Evolutionary conservation across 139 green algal species (phyloP).

Genomic region (Chlamydomonas asymmetrica): DNA sequence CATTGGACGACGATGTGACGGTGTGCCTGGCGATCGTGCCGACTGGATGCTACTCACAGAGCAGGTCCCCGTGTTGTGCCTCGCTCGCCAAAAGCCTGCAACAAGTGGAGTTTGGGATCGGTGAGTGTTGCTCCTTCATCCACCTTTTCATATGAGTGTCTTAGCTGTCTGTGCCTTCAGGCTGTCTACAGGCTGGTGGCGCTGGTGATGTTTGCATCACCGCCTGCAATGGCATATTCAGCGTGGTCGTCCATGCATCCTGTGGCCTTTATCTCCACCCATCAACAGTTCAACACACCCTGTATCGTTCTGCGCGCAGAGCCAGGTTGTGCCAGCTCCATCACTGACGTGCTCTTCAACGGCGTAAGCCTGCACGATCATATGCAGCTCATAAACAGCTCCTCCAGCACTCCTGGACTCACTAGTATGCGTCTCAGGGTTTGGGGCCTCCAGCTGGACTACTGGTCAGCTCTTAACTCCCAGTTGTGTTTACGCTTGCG

Average conservation of each 20-base stretch:
- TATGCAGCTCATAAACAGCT: neutral
- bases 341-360: constrained; percentile 4
- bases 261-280: too few species aligned
- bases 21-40: constrained; percentile 10
- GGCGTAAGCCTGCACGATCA: neutral
- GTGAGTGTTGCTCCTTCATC: too few species aligned
- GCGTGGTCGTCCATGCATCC: too few species aligned
- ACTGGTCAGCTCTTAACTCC: constrained; percentile 9
- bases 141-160: too few species aligned
- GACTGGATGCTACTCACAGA: constrained; percentile 7
- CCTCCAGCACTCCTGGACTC: neutral
- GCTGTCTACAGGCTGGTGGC: too few species aligned
- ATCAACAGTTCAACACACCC: too few species aligned
- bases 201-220: too few species aligned
- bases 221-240: too few species aligned
- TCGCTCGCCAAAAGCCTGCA: constrained; percentile 6
- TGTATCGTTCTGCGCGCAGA: constrained; percentile 9
- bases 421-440: constrained; percentile 20
- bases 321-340: neutral
- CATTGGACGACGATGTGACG: neutral
- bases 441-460: neutral
- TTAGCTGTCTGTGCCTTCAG: too few species aligned
- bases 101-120: constrained; percentile 11
- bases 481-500: constrained; percentile 13
- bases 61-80: constrained; percentile 1